These are phyloP conservation scores for Colletotrichum karsti DNA, from an alignment of 2,329 filamentous ascomycete genomes.

Conservation along the genomic window DNA sequence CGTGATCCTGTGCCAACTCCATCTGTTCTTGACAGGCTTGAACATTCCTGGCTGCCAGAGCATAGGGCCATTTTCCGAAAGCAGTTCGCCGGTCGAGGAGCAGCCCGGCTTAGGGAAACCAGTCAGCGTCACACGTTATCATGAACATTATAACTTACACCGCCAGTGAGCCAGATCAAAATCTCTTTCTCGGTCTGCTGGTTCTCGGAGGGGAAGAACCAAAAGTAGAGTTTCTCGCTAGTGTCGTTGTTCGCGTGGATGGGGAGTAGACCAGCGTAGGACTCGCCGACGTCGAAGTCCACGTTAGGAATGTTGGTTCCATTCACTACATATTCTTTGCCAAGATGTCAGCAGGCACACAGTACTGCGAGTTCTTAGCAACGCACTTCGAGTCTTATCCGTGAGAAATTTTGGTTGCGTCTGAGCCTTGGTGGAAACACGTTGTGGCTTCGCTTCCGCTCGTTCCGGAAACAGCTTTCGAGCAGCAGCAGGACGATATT, in stretches of 20 bases:
- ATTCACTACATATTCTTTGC: conserved; percentile 72
- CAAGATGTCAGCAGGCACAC: background rate
- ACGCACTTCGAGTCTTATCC: conserved; percentile 16
- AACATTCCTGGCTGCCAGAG: conserved; percentile 76
- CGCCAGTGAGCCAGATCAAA: conserved; percentile 69
- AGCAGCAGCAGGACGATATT: conserved; percentile 13
- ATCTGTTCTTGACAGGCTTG: conserved; percentile 71
- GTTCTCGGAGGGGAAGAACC: conserved; percentile 71
- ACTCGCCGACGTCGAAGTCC: conserved; percentile 73
- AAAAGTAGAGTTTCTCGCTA: conserved; percentile 69
- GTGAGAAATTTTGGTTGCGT: conserved; percentile 36
- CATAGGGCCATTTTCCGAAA: conserved; percentile 83
- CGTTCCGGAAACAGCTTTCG: background rate
- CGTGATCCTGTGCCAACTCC: conserved; percentile 79
- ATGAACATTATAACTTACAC: conserved; percentile 39
- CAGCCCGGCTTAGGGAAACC: conserved; percentile 55
- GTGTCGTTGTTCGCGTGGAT: conserved; percentile 53
- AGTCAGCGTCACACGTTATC: background rate
- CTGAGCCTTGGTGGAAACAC: background rate
- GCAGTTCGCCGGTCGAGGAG: conserved; percentile 71
- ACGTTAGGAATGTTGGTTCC: conserved; percentile 73
- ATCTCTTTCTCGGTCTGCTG: conserved; percentile 63
- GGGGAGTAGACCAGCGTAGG: conserved; percentile 69
- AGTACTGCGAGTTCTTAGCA: no score
- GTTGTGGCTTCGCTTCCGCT: background rate